These are phyloP conservation scores for Coemansia sp. DNA, from an alignment of 192 early-diverging fungal genomes.

Conservation along the genomic window DNA sequence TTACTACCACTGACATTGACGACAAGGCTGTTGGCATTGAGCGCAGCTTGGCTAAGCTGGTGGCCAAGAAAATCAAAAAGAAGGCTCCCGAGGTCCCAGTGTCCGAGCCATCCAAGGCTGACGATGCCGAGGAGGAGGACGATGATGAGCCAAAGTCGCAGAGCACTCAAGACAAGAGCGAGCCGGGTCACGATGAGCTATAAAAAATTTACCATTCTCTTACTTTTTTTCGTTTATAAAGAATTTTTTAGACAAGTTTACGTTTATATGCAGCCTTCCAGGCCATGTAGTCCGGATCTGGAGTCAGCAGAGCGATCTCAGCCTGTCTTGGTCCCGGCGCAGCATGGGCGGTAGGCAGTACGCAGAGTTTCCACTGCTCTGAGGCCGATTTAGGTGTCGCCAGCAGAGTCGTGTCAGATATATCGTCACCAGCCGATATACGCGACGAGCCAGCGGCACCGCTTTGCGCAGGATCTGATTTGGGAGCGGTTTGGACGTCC, in stretches of 20 bases:
- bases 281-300: constrained; percentile 26
- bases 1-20: constrained; percentile 60
- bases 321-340: not conserved
- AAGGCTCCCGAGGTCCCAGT: constrained; percentile 23
- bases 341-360: constrained; percentile 16
- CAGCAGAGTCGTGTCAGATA: not conserved
- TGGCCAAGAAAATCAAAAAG: constrained; percentile 63
- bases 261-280: constrained; percentile 24
- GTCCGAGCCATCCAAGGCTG: constrained; percentile 24
- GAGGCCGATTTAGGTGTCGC: not conserved
- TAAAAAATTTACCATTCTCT: not conserved
- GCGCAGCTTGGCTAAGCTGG: constrained; percentile 54
- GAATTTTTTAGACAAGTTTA: not conserved
- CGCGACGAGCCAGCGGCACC: not conserved
- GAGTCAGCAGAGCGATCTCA: constrained; percentile 37
- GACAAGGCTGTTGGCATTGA: constrained; percentile 54
- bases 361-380: constrained; percentile 46
- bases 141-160: constrained; percentile 1
- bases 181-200: constrained; percentile 34
- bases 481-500: constrained; percentile 31
- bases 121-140: constrained; percentile 10
- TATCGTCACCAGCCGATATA: constrained; percentile 5
- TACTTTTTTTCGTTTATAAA: not conserved
- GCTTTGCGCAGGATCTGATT: constrained; percentile 2
- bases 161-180: constrained; percentile 10